These are phyloP conservation scores for Umbelopsis ramanniana DNA, from an alignment of 192 early-diverging fungal species.

Conservation along the genomic window DNA sequence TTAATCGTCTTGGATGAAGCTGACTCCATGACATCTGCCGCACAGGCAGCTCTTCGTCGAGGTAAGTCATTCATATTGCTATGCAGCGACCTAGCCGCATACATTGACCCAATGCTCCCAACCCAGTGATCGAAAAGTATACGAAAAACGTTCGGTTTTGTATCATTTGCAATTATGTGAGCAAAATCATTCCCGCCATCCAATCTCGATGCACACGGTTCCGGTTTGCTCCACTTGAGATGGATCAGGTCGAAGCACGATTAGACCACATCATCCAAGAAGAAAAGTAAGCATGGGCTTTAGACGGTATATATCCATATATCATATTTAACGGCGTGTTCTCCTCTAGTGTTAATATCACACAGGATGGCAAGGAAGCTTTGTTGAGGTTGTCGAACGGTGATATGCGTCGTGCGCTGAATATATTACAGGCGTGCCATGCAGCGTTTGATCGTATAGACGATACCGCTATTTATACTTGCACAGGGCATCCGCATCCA, in stretches of 20 bases:
- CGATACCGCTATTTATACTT: slow-evolving; percentile 86
- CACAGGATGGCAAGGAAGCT: slow-evolving; percentile 77
- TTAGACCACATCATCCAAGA: slow-evolving; percentile 71
- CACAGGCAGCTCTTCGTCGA: slow-evolving; percentile 91
- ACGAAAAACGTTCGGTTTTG: slow-evolving; percentile 98
- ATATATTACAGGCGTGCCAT: slow-evolving; percentile 94
- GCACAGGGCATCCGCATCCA: slow-evolving; percentile 90
- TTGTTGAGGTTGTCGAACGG: slow-evolving; percentile 84
- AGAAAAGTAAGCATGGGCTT: slow-evolving; percentile 61
- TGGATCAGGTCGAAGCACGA: slow-evolving; percentile 78
- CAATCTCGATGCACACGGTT: slow-evolving; percentile 99
- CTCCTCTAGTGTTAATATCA: slow-evolving; percentile 70
- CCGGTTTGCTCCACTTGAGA: slow-evolving; percentile 87
- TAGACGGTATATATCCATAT: too few species aligned
- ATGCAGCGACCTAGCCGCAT: not conserved
- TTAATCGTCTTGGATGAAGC: slow-evolving; percentile 97
- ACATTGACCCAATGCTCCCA: not conserved
- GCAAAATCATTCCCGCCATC: slow-evolving; percentile 96
- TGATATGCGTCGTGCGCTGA: slow-evolving; percentile 97
- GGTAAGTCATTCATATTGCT: slow-evolving; percentile 44
- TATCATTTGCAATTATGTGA: slow-evolving; percentile 98
- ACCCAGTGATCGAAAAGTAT: slow-evolving; percentile 95
- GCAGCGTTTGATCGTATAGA: slow-evolving; percentile 80
- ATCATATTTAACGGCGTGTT: slow-evolving; percentile 17
- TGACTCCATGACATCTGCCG: slow-evolving; percentile 93